Base-by-base conservation (phyloP, 176 grass and related monocot species). In the Aegilops tauschii region DNA sequence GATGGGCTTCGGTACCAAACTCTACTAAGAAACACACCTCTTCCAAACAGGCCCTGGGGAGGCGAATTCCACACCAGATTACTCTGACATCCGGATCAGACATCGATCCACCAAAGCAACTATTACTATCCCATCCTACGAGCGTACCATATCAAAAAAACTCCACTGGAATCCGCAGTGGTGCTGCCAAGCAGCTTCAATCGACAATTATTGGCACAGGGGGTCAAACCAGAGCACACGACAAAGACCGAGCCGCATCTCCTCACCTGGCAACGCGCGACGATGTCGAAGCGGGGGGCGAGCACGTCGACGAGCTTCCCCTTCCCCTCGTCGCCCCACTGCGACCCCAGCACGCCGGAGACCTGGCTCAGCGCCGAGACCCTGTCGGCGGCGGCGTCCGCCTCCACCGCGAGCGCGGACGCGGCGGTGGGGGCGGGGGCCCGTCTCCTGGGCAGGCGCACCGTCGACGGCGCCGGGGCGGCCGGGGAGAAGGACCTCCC, bases 311-410 rank as follows among this genome's bases (percentile, higher is more conserved):
- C 92, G 70, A 92, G 92, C 83, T 97, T 97, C 32, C 94, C 94
- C 86, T 97, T 97, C 5, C 94, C 94, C 82, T 97, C 94, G 34
- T 97, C 94, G 63, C 94, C 94, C 94, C 94, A 97, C 90, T 94
- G 94, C 52, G 94, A 91, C 27, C 94, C 94, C 18, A 97, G 90
- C 49, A 94, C 94, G 54, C 88, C 87, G 69, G 92, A 73, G 62
- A 97, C 94, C 86, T 94, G 92, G 72, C 90, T 94, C 65, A 94
- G 92, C 30, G 92, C 79, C 3, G 80, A 82, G 65, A 93, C 85
- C 65, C 85, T 86, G 70, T 89, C 88, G 69, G 76, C 83, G 44
- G 83, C 89, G 70, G 28, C 34, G 67, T 29, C 94, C 61, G 82
- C 83, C 64, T 84, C 80, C 68, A 84, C 88, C 31, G 85, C 69